Conservation (phyloP, 2,329 filamentous ascomycete species). For the Alternaria arbusti region DNA sequence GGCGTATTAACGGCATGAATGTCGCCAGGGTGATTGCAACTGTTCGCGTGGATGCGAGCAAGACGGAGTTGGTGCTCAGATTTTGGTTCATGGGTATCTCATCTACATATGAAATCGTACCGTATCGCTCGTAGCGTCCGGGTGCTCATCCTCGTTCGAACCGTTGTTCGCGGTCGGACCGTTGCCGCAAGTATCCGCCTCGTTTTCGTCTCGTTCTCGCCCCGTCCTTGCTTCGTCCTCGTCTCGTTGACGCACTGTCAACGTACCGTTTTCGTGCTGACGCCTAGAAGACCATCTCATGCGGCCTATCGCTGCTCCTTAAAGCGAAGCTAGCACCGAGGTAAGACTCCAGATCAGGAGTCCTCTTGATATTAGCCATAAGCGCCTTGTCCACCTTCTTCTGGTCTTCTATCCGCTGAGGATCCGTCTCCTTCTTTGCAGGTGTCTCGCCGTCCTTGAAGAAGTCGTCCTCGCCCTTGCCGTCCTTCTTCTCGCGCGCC, state of each 20-base stretch:
- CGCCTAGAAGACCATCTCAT: constrained; percentile 94
- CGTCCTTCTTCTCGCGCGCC: constrained; percentile 88
- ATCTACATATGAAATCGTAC: constrained; percentile 20
- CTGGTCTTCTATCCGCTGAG: constrained; percentile 92
- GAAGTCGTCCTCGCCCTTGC: constrained; percentile 96
- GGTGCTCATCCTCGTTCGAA: not conserved
- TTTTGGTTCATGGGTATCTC: constrained; percentile 19
- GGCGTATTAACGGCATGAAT: not conserved
- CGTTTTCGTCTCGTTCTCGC: not conserved
- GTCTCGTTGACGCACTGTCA: no score
- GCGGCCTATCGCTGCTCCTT: constrained; percentile 97
- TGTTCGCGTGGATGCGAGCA: not conserved
- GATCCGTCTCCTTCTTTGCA: constrained; percentile 90
- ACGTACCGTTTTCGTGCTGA: not conserved
- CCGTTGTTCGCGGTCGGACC: not conserved
- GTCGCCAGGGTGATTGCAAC: not conserved
- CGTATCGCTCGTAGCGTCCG: constrained; percentile 2
- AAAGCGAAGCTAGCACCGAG: constrained; percentile 94
- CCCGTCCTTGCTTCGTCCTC: not conserved
- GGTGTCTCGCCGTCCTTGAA: constrained; percentile 96
- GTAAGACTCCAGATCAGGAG: constrained; percentile 89
- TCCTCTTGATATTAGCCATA: constrained; percentile 95
- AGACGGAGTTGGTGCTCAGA: not conserved
- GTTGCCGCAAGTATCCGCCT: not conserved
- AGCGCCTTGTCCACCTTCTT: constrained; percentile 97